Base-by-base conservation (phyloP, 2,329 filamentous ascomycete genomes). In the Leptographium flavum region DNA sequence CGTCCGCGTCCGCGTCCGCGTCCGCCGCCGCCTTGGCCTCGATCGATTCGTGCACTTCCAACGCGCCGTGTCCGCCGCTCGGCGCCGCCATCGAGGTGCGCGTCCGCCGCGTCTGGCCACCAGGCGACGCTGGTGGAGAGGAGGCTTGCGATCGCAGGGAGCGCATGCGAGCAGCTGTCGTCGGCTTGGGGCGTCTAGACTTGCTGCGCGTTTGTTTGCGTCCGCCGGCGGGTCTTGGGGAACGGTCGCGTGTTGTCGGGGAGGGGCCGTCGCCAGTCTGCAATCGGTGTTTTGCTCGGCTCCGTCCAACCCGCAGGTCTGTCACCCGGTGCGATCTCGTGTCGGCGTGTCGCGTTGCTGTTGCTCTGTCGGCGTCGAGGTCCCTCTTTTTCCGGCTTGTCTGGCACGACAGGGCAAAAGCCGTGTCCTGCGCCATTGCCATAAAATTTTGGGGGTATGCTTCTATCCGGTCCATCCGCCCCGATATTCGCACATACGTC, bases 1-100 rank as follows among this genome's bases (percentile, higher is more conserved):
- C 41, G 56, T 35, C 62, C 11, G 57, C 60, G 21, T 62, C 65
- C 15, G 55, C 60, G 32, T 57, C 57, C 11, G 17, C 5, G 5
- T 14, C 11, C 30, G 19, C 28, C 37, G 55, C 55, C 55, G 49
- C 54, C 52, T 64, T 68, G 15, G 68, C 69, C 55, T 73, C 68
- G 51, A 72, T 70, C 27, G 69, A 69, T 50, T 72, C 68, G 58
- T 64, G 68, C 57, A 70, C 66, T 50, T 68, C 63, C 49, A 45
- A 64, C 58, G 68, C 66, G 60, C 62, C 62, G 50, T n/a, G 50
- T 60, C 58, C 54, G 58, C 46, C 33, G 21, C 33, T 47, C 36
- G 41, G 63, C 51, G 58, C 56, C 40, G 64, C 60, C 64, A 66
- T 66, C 52, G 53, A 53, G 43, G 27, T 45, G 31, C 43, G 41